Evolutionary conservation across 2,329 filamentous ascomycete genomes (phyloP), one percentile per base, ranked within the genome.

Genomic region (Trichophyton schoenleinii): DNA sequence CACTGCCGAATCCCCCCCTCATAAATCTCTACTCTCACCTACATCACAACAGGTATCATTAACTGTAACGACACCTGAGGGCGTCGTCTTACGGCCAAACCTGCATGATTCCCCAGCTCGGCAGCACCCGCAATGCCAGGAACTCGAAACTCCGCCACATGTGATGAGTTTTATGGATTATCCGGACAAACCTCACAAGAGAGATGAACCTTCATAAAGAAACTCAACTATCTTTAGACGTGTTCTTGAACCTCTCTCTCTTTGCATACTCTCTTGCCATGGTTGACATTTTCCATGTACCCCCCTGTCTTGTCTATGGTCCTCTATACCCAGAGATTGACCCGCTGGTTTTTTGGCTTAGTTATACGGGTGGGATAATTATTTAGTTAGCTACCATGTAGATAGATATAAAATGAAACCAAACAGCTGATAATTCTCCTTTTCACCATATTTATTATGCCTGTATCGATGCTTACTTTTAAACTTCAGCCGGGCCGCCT

Each of bases 101-200:
- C 34, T 63, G 34, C 59, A 31, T 34, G 18, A 57, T 41, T 31
- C 36, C 52, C 28, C 36, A 31, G 52, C 22, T 13, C 28, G 58
- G 18, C 41, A 48, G 15, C 46, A 59, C 28, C 20, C 42, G 18
- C 15, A 25, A 41, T 25, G 11, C 22, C 55, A 22, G 34, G 36
- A 28, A 42, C 36, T 34, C 3, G 36, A 58, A 58, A 20, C 22
- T 8, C 55, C 13, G 20, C 20, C n/a, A 3, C 62, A 61, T 55
- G 62, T 63, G 42, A 61, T 60, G 48, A 62, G 60, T 13, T 63
- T 61, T 20, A 63, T 63, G 62, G 52, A 60, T n/a, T 62, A 57
- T 63, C 55, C 53, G 3, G n/a, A 49, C 20, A 59, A 60, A 53
- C 31, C 25, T 25, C 8, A 15, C 20, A n/a, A 42, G 52, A 28